phyloP scores from a whole-genome alignment of 495 filamentous ascomycete genomes.

The Neurospora sublineolata region DNA sequence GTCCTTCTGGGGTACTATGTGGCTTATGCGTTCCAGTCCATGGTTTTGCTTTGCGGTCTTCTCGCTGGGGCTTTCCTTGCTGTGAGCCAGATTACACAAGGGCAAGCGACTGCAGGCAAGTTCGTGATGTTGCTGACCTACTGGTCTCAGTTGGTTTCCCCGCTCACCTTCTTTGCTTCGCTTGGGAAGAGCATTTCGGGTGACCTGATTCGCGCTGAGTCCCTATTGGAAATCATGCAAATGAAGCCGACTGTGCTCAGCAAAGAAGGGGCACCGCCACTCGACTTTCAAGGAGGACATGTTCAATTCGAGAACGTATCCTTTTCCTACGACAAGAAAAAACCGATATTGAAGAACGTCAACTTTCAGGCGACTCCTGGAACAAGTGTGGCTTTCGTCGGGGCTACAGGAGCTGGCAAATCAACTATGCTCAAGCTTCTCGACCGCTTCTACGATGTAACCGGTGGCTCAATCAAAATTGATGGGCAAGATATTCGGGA shows the following conservation, averaged over 20 bases:
- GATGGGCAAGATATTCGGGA: slow-evolving; percentile 64
- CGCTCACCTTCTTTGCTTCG: slow-evolving; percentile 52
- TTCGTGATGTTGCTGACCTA: slow-evolving; percentile 63
- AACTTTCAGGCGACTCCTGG: slow-evolving; percentile 49
- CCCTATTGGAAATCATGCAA: slow-evolving; percentile 58
- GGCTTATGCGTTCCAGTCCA: slow-evolving; percentile 42
- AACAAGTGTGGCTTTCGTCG: slow-evolving; percentile 64
- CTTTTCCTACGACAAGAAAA: slow-evolving; percentile 62
- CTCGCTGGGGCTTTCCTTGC: slow-evolving; percentile 54
- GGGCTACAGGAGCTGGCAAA: slow-evolving; percentile 65
- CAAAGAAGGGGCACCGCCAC: slow-evolving; percentile 39
- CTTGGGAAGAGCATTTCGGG: slow-evolving; percentile 47
- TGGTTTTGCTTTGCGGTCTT: slow-evolving; percentile 52
- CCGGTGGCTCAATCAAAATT: slow-evolving; percentile 51
- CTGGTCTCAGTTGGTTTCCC: slow-evolving; percentile 52
- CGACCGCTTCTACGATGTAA: slow-evolving; percentile 59
- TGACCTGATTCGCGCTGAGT: slow-evolving; percentile 59
- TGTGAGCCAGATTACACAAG: slow-evolving; percentile 50
- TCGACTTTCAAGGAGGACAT: slow-evolving; percentile 47
- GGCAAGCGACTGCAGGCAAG: slow-evolving; percentile 47
- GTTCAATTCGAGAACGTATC: slow-evolving; percentile 54
- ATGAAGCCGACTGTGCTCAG: slow-evolving; percentile 52
- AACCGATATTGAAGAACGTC: slow-evolving; percentile 52
- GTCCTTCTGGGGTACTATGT: slow-evolving; percentile 31
- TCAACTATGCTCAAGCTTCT: slow-evolving; percentile 66